Evolutionary conservation across 306 rosid genomes (phyloP), one percentile per base, ranked within the genome.

Genomic region (Castanopsis chinensis): DNA sequence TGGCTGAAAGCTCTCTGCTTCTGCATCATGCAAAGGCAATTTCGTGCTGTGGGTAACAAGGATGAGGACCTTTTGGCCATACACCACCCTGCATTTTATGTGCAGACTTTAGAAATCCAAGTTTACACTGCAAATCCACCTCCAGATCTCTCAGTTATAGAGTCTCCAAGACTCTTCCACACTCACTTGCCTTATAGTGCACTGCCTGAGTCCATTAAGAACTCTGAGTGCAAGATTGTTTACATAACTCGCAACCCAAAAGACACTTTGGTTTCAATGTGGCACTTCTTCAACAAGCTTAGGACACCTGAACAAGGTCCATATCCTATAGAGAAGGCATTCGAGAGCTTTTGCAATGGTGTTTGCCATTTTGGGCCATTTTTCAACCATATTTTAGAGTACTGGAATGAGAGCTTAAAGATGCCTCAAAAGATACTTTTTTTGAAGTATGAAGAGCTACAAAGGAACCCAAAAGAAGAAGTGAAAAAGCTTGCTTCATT

Each of bases 1-100:
- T 79, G 78, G 83, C 78, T 79, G 55, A 79, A 79, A 33, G 83
- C 83, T 43, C 78, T 72, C 28, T 60, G 65, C 21, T 64, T 73
- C 32, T 43, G 55, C 78, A 72, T 79, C 43, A 71, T 79, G 73
- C 28, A 63, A 41, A 79, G 52, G 35, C 37, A 33, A 51, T 6
- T 4, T 27, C 20, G 7, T 18, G 25, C 8, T 7, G 67, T 63
- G 3, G 56, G 25, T 9, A n/a, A 68, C 27, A 68, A 72, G 19
- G 14, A 18, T 1, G 73, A 72, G 33, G 83, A 79, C 67, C 78
- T 35, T 73, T 53, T 79, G 60, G 25, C 73, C n/a, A 45, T 72
- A 25, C n/a, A 33, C 27, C 64, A 52, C 41, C 67, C 83, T 4
- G 79, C 79, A 4, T 67, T 43, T 37, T 64, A 79, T 52, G 83